Base-by-base conservation (phyloP, 345 rosid species). In the Bruguiera parviflora region DNA sequence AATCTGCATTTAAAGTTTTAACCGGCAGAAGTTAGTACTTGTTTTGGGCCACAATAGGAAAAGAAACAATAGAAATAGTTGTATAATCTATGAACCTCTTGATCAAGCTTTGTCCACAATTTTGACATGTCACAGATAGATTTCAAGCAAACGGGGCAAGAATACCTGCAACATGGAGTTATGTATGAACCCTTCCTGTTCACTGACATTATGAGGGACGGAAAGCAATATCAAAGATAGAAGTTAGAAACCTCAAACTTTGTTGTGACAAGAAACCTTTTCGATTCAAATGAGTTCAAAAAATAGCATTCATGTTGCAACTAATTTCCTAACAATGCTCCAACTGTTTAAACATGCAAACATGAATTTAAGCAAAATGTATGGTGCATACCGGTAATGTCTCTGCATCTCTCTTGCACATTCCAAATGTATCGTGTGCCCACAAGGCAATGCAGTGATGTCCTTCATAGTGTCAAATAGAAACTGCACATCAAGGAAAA, bases 71-170 rank as follows among this genome's bases (percentile, higher is more conserved):
- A 39, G 2, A 3, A 64, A 15, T 21, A n/a, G 7, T 60, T 46
- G 51, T 18, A 19, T 52, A 55, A 61, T n/a, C 15, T 25, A 39
- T 33, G 8, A 79, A 92, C 98, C 96, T 90, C 96, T 80, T 87
- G 78, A 75, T 92, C 96, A 21, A 90, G 85, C 82, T 84, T 87
- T 75, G 63, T 83, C 97, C 98, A 92, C 67, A 84, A 49, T n/a
- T 15, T 67, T 20, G 96, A 78, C 98, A 90, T 84, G 75, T 92
- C 87, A 7, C 87, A 79, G 20, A 87, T 86, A 53, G 98, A 90
- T 72, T 89, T 92, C 1, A 89, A 90, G 84, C 98, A 92, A 65
- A 92, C 85, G 2, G 96, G 96, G 67, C 98, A 92, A 2, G 96
- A 78, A 64, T 87, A 92, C 69, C 98, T 92, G 82, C 79, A 69